phyloP scores from a whole-genome alignment of 2,329 filamentous ascomycete genomes.

The Hymenoscyphus repandus region DNA sequence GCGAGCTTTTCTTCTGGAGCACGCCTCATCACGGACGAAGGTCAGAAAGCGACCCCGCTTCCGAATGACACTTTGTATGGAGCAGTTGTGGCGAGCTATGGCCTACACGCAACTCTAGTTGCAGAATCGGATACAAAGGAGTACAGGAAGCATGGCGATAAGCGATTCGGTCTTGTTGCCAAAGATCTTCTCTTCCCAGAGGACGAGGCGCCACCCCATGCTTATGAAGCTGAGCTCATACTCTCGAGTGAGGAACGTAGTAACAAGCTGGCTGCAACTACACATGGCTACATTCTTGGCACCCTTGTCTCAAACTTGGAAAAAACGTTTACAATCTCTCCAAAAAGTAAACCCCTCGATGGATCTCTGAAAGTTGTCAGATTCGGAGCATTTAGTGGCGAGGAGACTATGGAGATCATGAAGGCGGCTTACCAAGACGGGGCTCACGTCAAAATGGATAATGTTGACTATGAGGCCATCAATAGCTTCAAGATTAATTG shows the following conservation, averaged over 20 bases:
- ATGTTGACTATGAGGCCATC: conserved; percentile 68
- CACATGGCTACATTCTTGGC: conserved; percentile 72
- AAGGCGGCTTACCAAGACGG: conserved; percentile 54
- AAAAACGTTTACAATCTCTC: conserved; percentile 75
- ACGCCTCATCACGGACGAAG: conserved; percentile 36
- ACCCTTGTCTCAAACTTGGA: conserved; percentile 79
- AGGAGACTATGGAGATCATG: conserved; percentile 75
- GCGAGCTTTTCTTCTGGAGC: conserved; percentile 55
- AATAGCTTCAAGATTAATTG: conserved; percentile 63
- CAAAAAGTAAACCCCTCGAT: conserved; percentile 63
- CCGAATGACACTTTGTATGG: conserved; percentile 49
- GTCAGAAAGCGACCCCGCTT: conserved; percentile 22
- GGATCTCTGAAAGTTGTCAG: conserved; percentile 66
- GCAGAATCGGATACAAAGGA: conserved; percentile 83
- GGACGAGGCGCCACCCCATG: conserved; percentile 45
- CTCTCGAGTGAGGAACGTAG: conserved; percentile 22
- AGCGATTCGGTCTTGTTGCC: conserved; percentile 82
- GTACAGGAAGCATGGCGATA: conserved; percentile 70
- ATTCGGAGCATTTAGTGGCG: conserved; percentile 62
- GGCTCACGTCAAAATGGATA: conserved; percentile 46
- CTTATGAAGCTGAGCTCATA: conserved; percentile 49
- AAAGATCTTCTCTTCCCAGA: conserved; percentile 61
- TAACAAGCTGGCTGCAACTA: conserved; percentile 32
- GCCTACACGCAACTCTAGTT: conserved; percentile 81
- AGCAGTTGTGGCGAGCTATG: conserved; percentile 84